A percentile compares a stretch with the other conserved stretches of the same genome.
Evolutionary conservation across 1,139 yeast species (phyloP).

Genomic region (Protomyces gravidus): DNA sequence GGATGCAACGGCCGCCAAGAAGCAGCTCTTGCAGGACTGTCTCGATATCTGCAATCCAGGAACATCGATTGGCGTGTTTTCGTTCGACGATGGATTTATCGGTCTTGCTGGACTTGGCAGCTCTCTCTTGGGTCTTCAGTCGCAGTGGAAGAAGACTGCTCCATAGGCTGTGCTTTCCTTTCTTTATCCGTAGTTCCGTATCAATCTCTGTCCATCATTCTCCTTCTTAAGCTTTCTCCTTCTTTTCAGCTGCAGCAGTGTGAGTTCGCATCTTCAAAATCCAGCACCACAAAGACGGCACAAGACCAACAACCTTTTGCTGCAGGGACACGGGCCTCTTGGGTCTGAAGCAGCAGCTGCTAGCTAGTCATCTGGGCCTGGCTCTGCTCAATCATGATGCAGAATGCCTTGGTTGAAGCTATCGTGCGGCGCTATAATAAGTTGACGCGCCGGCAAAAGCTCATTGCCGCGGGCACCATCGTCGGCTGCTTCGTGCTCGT

Average conservation of each 20-base stretch:
- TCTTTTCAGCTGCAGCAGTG: too few relatives aligned
- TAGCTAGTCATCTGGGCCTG: too few relatives aligned
- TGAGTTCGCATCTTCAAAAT: too few relatives aligned
- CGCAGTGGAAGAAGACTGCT: constrained; percentile 53
- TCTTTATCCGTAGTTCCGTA: too few relatives aligned
- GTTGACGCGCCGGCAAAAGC: constrained; percentile 12
- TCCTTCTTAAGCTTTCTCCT: too few relatives aligned
- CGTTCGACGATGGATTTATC: constrained; percentile 67
- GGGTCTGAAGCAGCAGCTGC: too few relatives aligned
- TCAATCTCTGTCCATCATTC: too few relatives aligned
- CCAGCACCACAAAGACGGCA: too few relatives aligned
- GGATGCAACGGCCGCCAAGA: constrained; percentile 49
- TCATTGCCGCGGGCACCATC: neutral
- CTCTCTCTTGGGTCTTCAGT: constrained; percentile 69
- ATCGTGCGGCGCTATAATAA: constrained; percentile 3
- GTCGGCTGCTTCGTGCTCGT: constrained; percentile 1
- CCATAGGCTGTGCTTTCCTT: neutral
- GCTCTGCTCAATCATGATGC: neutral
- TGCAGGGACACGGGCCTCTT: too few relatives aligned
- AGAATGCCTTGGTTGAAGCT: neutral
- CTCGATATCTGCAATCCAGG: constrained; percentile 74
- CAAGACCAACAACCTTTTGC: too few relatives aligned
- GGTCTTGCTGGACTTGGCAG: constrained; percentile 85
- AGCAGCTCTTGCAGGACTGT: constrained; percentile 73
- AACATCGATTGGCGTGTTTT: constrained; percentile 59